Conservation (phyloP, 1,284 basidiomycete genomes). For the Pyrrhoderma lamaoense region DNA sequence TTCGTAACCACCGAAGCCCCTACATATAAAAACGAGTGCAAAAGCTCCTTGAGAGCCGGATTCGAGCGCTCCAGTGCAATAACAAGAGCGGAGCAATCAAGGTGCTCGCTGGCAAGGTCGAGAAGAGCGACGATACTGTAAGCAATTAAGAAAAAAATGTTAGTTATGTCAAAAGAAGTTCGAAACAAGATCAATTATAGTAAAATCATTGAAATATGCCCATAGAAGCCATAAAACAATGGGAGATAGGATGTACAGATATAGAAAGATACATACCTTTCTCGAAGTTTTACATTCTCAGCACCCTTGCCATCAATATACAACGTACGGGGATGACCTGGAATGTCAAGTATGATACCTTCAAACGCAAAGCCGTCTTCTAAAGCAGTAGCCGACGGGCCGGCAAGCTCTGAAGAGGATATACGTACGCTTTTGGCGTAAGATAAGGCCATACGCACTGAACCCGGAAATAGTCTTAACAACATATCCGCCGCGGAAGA, state of each 20-base stretch:
- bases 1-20: slow-evolving; percentile 71
- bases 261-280: slow-evolving; percentile 67
- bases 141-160: not conserved
- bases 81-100: slow-evolving; percentile 68
- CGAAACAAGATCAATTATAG: too few species aligned
- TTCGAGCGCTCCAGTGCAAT: slow-evolving; percentile 63
- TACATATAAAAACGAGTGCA: slow-evolving; percentile 80
- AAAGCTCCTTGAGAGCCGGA: slow-evolving; percentile 48
- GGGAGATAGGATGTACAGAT: slow-evolving; percentile 3
- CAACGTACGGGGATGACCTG: slow-evolving; percentile 59
- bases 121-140: slow-evolving; percentile 72
- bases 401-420: slow-evolving; percentile 54
- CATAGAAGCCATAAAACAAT: not conserved
- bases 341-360: slow-evolving; percentile 68
- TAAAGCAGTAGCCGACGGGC: not conserved
- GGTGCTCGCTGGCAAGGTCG: slow-evolving; percentile 72
- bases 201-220: too few species aligned
- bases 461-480: slow-evolving; percentile 64
- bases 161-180: not conserved
- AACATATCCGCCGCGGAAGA: slow-evolving; percentile 60
- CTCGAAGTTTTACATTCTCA: slow-evolving; percentile 64
- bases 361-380: slow-evolving; percentile 44
- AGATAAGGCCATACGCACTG: slow-evolving; percentile 51
- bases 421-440: slow-evolving; percentile 67
- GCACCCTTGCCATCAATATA: slow-evolving; percentile 79